Base-by-base conservation (phyloP, 768 basidiomycete species). In the Gloeopeniophorella convolvens region DNA sequence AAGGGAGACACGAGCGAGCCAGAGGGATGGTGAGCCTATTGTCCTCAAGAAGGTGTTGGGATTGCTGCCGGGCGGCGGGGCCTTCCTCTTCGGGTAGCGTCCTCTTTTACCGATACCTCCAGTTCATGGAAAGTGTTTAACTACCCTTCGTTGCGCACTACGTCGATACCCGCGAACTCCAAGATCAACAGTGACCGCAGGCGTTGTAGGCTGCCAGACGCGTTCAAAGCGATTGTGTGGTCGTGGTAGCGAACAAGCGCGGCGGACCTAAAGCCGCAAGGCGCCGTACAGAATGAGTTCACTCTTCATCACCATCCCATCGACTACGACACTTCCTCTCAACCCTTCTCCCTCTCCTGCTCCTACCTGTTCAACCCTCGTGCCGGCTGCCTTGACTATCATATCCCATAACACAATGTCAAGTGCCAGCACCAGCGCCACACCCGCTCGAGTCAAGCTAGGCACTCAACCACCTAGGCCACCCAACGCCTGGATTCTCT, bases 401-500 rank as follows among this genome's bases (percentile, higher is more conserved):
- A n/a, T 26, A 0, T 37, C 52, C 11, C 46, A 48, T 33, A 43
- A 21, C 16, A 37, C 12, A 30, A 54, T 54, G 52, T 54, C 52
- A 23, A 20, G 31, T 44, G 18, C 30, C 16, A 40, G 11, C 13
- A 45, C 30, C 15, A 9, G 35, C 35, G 18, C 34, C 23, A 15
- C 23, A 24, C 12, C 26, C 42, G 7, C 20, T 10, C 44, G 42
- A 33, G 49, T 40, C 37, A 50, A 34, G 30, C n/a, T 43, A 37
- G 45, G 34, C 44, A 30, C 47, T 28, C 34, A 42, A 6, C 33
- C 61, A 2, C 69, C 71, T 13, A 66, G 74, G 21, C 74, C 74
- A 13, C 72, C 71, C 26, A 76, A 75, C 58, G 71, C 74, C 8
- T 75, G 75, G 75, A 75, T 76, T 55, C 58, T 76, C 11, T 76